These are phyloP conservation scores for Carex kokanica DNA, from an alignment of 176 grass and related monocot genomes.

Conservation along the genomic window DNA sequence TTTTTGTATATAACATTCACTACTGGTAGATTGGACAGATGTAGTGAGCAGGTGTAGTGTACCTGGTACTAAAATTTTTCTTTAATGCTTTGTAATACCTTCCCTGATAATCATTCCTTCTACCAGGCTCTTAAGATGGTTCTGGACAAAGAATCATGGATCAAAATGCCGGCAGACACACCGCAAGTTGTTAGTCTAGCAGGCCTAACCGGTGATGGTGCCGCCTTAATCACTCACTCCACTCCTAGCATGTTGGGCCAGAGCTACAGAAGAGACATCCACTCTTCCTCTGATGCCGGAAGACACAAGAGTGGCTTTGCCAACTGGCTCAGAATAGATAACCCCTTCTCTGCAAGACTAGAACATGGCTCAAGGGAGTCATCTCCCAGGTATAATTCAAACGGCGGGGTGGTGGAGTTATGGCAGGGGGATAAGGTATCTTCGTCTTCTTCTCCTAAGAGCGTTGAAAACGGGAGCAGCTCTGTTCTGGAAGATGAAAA, in stretches of 20 bases:
- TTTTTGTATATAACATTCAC: not conserved
- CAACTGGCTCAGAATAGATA: slow-evolving; percentile 65
- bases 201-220: slow-evolving; percentile 91
- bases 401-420: slow-evolving; percentile 24
- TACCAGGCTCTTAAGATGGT: slow-evolving; percentile 96
- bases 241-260: slow-evolving; percentile 41
- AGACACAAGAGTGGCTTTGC: slow-evolving; percentile 63
- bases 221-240: slow-evolving; percentile 55
- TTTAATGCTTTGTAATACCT: not conserved
- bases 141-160: slow-evolving; percentile 91
- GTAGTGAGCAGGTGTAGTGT: not conserved
- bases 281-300: slow-evolving; percentile 32
- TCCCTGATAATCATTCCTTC: not conserved
- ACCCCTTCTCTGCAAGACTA: slow-evolving; percentile 68
- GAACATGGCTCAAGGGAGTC: slow-evolving; percentile 53
- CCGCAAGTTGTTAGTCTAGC: slow-evolving; percentile 84
- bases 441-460: slow-evolving; percentile 27
- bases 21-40: not conserved
- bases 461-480: slow-evolving; percentile 49
- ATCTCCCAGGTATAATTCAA: slow-evolving; percentile 44
- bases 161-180: slow-evolving; percentile 70
- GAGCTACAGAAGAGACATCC: slow-evolving; percentile 39
- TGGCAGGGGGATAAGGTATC: slow-evolving; percentile 23
- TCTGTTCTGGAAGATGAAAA: slow-evolving; percentile 81
- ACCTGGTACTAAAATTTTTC: not conserved